A percentile compares a stretch with the other conserved stretches of the same genome.
Conservation (phyloP, 164 flowering plant genomes). For the Vitis rupestris region DNA sequence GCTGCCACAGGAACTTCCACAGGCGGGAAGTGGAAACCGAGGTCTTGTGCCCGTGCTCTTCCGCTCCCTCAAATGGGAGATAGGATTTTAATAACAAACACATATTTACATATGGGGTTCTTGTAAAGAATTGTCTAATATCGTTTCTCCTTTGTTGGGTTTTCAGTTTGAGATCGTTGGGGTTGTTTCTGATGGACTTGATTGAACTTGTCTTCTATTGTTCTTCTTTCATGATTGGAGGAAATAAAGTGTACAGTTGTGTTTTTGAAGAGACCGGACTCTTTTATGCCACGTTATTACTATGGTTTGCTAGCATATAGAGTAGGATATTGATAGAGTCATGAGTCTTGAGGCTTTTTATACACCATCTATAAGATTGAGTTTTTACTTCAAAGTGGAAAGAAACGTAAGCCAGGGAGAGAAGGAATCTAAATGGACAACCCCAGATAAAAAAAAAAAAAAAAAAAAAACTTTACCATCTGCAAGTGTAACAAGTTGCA, state of each 20-base stretch:
- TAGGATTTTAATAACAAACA: background rate
- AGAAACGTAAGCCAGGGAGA: background rate
- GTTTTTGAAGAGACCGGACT: background rate
- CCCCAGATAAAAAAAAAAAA: too few species aligned
- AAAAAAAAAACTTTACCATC: too few species aligned
- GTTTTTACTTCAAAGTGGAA: background rate
- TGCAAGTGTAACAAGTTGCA: too few species aligned
- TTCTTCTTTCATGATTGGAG: background rate
- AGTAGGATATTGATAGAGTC: background rate
- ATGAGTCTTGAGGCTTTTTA: background rate
- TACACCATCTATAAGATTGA: background rate
- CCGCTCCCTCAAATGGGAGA: slow-evolving; percentile 22
- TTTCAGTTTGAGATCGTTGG: slow-evolving; percentile 1
- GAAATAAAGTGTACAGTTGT: background rate
- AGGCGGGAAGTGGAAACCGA: slow-evolving; percentile 52
- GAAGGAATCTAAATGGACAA: background rate
- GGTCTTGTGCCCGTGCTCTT: slow-evolving; percentile 36
- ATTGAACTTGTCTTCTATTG: background rate
- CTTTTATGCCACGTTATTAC: background rate
- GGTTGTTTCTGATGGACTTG: background rate
- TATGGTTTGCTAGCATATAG: too few species aligned
- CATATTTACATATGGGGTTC: background rate
- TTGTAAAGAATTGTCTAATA: background rate
- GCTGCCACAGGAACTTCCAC: slow-evolving; percentile 86
- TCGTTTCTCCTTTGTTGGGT: background rate